Base-by-base conservation (phyloP, 768 basidiomycete species). In the Psilocybe cyanescens region DNA sequence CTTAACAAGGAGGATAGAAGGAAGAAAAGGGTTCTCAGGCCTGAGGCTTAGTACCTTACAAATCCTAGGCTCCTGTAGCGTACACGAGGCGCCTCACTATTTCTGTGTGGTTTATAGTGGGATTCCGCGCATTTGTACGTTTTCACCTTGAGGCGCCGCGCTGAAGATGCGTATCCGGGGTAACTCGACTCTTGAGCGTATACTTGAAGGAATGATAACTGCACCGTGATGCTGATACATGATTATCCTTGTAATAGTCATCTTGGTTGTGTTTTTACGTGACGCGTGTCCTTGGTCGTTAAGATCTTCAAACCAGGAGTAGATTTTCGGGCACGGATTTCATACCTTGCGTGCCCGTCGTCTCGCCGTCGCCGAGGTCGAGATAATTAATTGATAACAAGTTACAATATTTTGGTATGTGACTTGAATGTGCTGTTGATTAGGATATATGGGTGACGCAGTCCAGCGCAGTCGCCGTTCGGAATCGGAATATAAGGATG, bases 101-200 rank as follows among this genome's bases (percentile, higher is more conserved):
- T 16, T 7, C 41, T 54, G 29, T 50, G 48, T 49, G 53, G 47
- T 48, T 17, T 44, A 35, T 62, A 39, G 57, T 30, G 17, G 52
- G 52, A 17, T 16, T 12, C 7, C n/a, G 52, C 61, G 57, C 61
- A 55, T 62, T 57, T 35, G 61, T 57, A 47, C 31, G 30, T 29
- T 33, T 33, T 12, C 55, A 57, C 61, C 61, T 58, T 54, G 61
- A 62, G 61, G 61, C 57, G 31, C 46, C 35, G 41, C 50, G 46
- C 61, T 51, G 51, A 62, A 53, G 33, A 35, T 28, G 33, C 57
- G 35, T 30, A 62, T 58, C 52, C 57, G 61, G 61, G 31, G 61
- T 56, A 56, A 56, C 33, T 30, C 8, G 44, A n/a, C 52, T 35
- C 52, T 33, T 19, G 52, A 24, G 35, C 48, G 48, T 31, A 50